A percentile compares a stretch with the other conserved stretches of the same genome.
Evolutionary conservation across 2,329 filamentous ascomycete species (phyloP).

Genomic region (Sporothrix pallida): DNA sequence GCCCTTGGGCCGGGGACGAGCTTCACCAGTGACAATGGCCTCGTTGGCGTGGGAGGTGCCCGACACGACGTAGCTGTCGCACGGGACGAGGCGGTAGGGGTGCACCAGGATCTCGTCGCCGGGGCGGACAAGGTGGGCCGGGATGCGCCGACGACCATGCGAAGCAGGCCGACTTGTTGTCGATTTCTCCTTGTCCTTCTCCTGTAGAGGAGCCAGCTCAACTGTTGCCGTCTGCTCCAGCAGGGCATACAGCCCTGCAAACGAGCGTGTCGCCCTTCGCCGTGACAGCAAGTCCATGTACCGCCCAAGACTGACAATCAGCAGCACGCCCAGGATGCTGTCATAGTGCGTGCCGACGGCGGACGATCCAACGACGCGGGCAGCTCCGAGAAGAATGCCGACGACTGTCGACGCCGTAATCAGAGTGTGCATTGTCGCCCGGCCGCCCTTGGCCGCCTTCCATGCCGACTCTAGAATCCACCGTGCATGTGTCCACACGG

Average conservation of each 20-base stretch:
- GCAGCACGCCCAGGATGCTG: not conserved
- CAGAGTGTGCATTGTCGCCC: not conserved
- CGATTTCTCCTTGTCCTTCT: not conserved
- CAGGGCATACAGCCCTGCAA: not conserved
- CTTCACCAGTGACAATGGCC: not conserved
- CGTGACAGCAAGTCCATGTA: not conserved
- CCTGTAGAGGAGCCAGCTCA: not conserved
- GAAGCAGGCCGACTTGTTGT: no score
- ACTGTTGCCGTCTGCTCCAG: not conserved
- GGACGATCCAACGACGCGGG: not conserved
- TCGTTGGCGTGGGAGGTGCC: not conserved
- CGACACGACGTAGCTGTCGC: not conserved
- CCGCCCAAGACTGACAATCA: not conserved
- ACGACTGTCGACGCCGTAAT: not conserved
- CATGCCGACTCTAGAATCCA: not conserved
- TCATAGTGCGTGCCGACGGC: not conserved
- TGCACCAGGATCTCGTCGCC: not conserved
- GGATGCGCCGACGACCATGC: not conserved
- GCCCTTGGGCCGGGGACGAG: not conserved
- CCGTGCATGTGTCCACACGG: not conserved
- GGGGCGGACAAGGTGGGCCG: not conserved
- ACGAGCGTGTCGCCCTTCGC: not conserved
- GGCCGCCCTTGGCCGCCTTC: not conserved
- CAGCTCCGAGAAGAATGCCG: not conserved
- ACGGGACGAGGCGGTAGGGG: not conserved